phyloP scores from a whole-genome alignment of 306 rosid species.

The Prunus padus region DNA sequence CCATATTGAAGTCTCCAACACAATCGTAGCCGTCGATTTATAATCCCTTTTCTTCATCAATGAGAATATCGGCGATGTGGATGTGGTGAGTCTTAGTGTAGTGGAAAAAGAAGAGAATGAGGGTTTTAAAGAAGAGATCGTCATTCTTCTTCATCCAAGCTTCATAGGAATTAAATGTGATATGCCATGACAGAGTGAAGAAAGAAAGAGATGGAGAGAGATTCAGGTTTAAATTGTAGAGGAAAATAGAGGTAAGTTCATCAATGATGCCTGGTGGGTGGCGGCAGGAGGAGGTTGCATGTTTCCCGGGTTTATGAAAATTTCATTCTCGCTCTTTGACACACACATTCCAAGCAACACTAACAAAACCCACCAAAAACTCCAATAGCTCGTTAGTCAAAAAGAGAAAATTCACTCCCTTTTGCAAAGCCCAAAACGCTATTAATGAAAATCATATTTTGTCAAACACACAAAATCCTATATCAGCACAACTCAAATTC shows the following conservation, averaged over 20 bases:
- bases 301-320: neutral
- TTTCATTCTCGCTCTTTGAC: neutral
- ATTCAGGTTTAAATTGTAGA: neutral
- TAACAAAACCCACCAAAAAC: neutral
- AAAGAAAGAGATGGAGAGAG: neutral
- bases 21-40: constrained; percentile 21
- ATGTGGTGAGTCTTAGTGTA: constrained; percentile 29
- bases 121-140: constrained; percentile 35
- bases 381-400: neutral
- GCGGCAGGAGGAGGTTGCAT: neutral
- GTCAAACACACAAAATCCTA: neutral
- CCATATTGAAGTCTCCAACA: constrained; percentile 34
- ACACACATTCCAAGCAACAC: no score
- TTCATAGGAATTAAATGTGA: neutral
- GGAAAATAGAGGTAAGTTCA: constrained; percentile 1
- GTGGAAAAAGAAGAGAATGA: neutral
- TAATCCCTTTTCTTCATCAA: constrained; percentile 18
- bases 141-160: neutral
- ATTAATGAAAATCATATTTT: neutral
- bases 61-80: constrained; percentile 61
- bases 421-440: no score
- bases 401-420: neutral
- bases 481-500: neutral
- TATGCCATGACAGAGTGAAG: neutral
- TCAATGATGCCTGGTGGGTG: neutral